Evolutionary conservation across 306 rosid species (phyloP).

Genomic region (cucumber (Cucumis sativus)): Cucumber_9930_V3 NC_026660.2:24778501-24779000

Average conservation of each 20-base stretch:
- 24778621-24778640: no score
- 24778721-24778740: not conserved
- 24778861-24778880: constrained; percentile 50
- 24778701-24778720: no score
- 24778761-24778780: not conserved
- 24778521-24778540: not conserved
- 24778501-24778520: not conserved
- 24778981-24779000: constrained; percentile 58
- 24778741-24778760: not conserved
- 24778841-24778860: constrained; percentile 32
- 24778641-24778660: no score
- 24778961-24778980: constrained; percentile 79
- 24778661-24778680: no score
- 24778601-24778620: no score
- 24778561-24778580: not conserved
- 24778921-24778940: constrained; percentile 33
- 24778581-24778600: no score
- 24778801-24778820: not conserved
- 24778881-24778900: constrained; percentile 51
- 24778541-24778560: not conserved
- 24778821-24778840: not conserved
- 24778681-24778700: no score
- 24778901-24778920: constrained; percentile 57
- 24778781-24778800: not conserved
- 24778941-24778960: constrained; percentile 68